A percentile compares a stretch with the other conserved stretches of the same genome.
Conservation (phyloP, 306 rosid genomes). For the Begonia masoniana region DNA sequence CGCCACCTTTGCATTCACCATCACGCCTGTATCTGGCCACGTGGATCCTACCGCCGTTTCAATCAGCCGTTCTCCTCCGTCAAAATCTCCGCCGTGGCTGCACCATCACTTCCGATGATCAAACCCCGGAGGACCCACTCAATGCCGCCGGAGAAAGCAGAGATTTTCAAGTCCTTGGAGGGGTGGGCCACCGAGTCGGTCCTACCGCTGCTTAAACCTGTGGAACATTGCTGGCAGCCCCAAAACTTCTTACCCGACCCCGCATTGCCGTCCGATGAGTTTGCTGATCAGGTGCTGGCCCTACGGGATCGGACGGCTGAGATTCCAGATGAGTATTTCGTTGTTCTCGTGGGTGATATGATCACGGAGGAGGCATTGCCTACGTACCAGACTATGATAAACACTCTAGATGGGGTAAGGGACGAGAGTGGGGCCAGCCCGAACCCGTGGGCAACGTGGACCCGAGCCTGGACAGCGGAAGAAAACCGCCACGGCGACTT, state of each 20-base stretch:
- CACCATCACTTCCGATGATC: slow-evolving; percentile 1
- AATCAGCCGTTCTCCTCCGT: not conserved
- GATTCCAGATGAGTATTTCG: slow-evolving; percentile 62
- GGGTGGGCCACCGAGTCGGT: slow-evolving; percentile 39
- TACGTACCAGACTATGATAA: slow-evolving; percentile 61
- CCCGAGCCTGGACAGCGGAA: slow-evolving; percentile 68
- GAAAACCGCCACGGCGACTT: slow-evolving; percentile 80
- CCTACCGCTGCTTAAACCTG: slow-evolving; percentile 49
- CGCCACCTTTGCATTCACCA: slow-evolving; percentile 4
- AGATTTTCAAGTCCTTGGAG: slow-evolving; percentile 43
- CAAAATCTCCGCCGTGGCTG: slow-evolving; percentile 9
- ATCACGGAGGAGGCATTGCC: slow-evolving; percentile 82
- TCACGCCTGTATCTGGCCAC: slow-evolving; percentile 7
- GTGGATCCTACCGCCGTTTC: slow-evolving; percentile 6
- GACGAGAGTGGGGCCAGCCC: slow-evolving; percentile 51
- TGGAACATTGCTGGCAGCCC: slow-evolving; percentile 63
- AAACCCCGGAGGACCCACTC: slow-evolving; percentile 19
- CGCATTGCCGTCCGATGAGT: slow-evolving; percentile 15
- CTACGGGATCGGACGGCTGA: slow-evolving; percentile 51
- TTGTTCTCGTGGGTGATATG: slow-evolving; percentile 60
- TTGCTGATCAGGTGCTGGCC: slow-evolving; percentile 32
- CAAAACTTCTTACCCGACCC: slow-evolving; percentile 45
- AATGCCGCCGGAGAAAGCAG: slow-evolving; percentile 34
- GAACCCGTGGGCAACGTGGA: slow-evolving; percentile 75
- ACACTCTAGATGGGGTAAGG: slow-evolving; percentile 48